Percentiles rank a stretch among this genome's conserved stretches.
Evolutionary conservation across 1,284 basidiomycete species (phyloP).

Genomic region (Irpex sp.): DNA sequence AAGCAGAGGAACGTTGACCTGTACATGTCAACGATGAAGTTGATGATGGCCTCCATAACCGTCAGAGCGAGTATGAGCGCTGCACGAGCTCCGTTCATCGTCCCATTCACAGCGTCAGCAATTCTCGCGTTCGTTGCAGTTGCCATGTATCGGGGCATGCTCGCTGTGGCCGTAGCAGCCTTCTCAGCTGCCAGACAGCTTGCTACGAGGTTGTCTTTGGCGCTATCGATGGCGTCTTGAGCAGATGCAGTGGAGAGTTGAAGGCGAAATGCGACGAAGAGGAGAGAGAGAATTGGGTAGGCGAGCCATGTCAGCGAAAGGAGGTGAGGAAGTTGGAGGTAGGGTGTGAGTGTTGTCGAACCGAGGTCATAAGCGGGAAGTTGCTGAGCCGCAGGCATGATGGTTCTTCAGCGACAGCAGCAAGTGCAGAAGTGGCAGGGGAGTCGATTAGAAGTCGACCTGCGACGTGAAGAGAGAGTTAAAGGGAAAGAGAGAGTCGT

Average conservation of each 20-base stretch:
- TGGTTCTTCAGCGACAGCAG: conserved; percentile 14
- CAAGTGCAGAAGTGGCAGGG: neutral
- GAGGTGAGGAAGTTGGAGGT: conserved; percentile 78
- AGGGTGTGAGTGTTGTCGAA: conserved; percentile 66
- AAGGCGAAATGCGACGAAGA: conserved; percentile 84
- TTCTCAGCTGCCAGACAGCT: conserved; percentile 82
- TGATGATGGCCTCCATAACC: conserved; percentile 82
- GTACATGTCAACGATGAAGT: conserved; percentile 91
- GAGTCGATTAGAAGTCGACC: conserved; percentile 34
- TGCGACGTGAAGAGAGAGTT: conserved; percentile 37
- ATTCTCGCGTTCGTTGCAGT: conserved; percentile 80
- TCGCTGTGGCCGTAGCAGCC: conserved; percentile 79
- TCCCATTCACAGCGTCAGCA: conserved; percentile 72
- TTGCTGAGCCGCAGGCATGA: conserved; percentile 33
- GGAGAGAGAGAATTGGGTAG: conserved; percentile 79
- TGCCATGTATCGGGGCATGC: conserved; percentile 86
- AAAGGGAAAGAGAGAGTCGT: conserved; percentile 18
- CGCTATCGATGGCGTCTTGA: conserved; percentile 61
- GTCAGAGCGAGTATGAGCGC: conserved; percentile 75
- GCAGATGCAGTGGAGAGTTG: conserved; percentile 70
- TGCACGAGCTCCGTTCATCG: conserved; percentile 73
- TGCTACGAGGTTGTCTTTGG: conserved; percentile 70
- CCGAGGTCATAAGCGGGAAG: conserved; percentile 50
- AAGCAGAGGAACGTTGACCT: conserved; percentile 91
- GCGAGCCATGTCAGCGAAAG: conserved; percentile 84